Evolutionary conservation across 768 basidiomycete genomes (phyloP).

Genomic region (Suillus luteus): DNA sequence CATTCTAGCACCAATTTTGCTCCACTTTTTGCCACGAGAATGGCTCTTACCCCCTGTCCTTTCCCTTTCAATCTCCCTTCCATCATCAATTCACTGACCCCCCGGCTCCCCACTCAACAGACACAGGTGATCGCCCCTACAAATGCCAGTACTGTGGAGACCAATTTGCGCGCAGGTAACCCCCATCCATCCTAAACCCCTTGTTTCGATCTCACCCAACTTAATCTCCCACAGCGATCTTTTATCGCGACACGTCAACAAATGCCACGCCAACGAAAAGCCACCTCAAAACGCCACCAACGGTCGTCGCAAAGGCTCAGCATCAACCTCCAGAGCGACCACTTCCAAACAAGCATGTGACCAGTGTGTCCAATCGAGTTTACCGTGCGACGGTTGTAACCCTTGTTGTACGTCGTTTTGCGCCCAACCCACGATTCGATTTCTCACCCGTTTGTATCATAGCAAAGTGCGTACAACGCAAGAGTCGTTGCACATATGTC

Average conservation of each 20-base stretch:
- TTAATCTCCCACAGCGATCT: conserved; percentile 57
- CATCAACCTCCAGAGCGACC: conserved; percentile 68
- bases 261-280: conserved; percentile 83
- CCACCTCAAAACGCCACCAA: conserved; percentile 36
- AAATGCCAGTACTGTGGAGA: conserved; percentile 88
- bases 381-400: conserved; percentile 79
- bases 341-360: conserved; percentile 86
- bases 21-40: conserved; percentile 24
- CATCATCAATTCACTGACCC: conserved; percentile 19
- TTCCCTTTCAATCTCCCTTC: conserved; percentile 11
- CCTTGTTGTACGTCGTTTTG: conserved; percentile 62
- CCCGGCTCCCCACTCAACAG: conserved; percentile 39
- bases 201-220: conserved; percentile 1
- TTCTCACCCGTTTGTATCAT: conserved; percentile 13
- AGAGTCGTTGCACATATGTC: conserved; percentile 75
- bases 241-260: conserved; percentile 83
- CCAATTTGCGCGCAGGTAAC: conserved; percentile 71
- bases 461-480: conserved; percentile 78
- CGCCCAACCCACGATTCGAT: conserved; percentile 8
- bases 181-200: no score
- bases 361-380: conserved; percentile 73
- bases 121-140: conserved; percentile 89
- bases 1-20: conserved; percentile 16
- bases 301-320: conserved; percentile 64
- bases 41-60: conserved; percentile 14